Conservation (phyloP, 2,329 filamentous ascomycete species). For the Cladobotryum mycophilum region DNA sequence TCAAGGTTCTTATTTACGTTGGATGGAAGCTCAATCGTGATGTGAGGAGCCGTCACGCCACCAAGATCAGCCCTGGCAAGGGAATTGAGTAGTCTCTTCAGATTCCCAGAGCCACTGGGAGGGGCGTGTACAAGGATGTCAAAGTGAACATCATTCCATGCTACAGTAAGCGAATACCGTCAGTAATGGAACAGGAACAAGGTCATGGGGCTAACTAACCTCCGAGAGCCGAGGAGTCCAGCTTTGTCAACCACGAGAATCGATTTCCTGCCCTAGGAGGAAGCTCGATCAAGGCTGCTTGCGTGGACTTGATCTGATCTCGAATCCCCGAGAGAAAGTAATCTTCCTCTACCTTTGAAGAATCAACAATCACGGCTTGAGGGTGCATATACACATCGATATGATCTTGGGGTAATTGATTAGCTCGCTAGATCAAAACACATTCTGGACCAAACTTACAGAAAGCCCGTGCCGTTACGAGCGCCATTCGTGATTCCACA, state of each 20-base stretch:
- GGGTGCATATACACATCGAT: conserved; percentile 70
- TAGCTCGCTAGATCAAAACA: background rate
- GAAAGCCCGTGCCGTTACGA: conserved; percentile 58
- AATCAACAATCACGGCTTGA: conserved; percentile 68
- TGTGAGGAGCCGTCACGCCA: conserved; percentile 59
- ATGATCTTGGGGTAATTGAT: conserved; percentile 40
- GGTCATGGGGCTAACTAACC: conserved; percentile 35
- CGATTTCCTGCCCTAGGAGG: conserved; percentile 56
- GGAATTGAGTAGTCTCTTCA: conserved; percentile 72
- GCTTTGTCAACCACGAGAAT: conserved; percentile 69
- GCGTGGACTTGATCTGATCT: conserved; percentile 44
- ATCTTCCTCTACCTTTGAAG: conserved; percentile 56
- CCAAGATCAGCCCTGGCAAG: conserved; percentile 70
- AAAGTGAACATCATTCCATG: conserved; percentile 71
- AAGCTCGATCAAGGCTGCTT: conserved; percentile 66
- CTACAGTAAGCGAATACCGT: conserved; percentile 33
- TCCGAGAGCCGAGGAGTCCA: conserved; percentile 66
- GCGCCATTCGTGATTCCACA: conserved; percentile 61
- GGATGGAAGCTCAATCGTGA: conserved; percentile 79
- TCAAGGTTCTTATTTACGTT: conserved; percentile 60
- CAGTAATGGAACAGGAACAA: background rate
- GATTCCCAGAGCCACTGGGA: conserved; percentile 61
- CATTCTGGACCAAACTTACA: conserved; percentile 33
- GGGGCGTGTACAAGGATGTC: conserved; percentile 81
- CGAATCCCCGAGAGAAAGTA: conserved; percentile 60